Evolutionary conservation across 345 rosid genomes (phyloP).

Genomic region (Nasturtium officinale): DNA sequence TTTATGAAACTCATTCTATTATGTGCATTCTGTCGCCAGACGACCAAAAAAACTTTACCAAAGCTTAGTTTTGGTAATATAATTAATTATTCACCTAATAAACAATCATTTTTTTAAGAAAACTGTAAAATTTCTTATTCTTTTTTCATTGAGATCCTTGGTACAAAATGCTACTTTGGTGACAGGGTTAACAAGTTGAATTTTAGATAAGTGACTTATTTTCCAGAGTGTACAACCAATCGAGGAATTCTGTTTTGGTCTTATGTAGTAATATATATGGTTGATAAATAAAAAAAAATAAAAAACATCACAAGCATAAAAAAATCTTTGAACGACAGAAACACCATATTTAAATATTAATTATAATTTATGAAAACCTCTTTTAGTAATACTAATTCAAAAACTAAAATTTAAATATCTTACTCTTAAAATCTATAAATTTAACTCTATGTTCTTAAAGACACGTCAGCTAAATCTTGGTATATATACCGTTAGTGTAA

Average conservation of each 20-base stretch:
- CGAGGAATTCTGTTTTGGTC: background rate
- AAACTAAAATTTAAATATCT: background rate
- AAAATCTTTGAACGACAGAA: background rate
- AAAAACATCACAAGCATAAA: background rate
- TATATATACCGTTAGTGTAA: constrained; percentile 22
- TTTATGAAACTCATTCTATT: background rate
- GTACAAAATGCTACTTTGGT: background rate
- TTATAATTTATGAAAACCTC: background rate
- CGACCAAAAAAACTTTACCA: background rate
- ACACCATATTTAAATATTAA: background rate
- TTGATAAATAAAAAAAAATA: background rate
- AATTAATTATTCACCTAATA: background rate
- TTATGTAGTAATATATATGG: background rate
- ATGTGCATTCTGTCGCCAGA: background rate
- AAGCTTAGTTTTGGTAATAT: background rate
- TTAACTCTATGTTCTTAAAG: background rate
- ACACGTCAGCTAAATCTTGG: constrained; percentile 16
- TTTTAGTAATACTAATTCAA: background rate
- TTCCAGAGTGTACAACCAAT: background rate
- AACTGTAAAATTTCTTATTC: background rate
- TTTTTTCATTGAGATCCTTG: background rate
- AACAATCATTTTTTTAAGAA: background rate
- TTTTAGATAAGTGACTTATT: background rate
- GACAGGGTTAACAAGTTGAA: background rate
- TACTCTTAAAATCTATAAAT: background rate